phyloP scores from a whole-genome alignment of 192 early-diverging fungal genomes.

The Podila horticola region DNA sequence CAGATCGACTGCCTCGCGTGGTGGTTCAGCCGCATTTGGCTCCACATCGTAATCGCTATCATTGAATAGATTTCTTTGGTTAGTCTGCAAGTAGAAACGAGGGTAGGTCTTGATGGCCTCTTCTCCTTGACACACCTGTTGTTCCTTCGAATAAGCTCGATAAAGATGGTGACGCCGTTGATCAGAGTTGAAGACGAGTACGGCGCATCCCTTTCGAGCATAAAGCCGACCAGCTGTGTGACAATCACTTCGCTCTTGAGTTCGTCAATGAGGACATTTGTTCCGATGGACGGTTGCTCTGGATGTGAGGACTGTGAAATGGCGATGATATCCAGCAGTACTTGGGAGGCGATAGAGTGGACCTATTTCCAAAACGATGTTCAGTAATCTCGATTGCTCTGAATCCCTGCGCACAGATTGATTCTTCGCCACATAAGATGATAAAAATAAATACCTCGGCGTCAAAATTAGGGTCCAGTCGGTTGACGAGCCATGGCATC shows the following conservation, averaged over 20 bases:
- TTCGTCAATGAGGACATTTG: conserved; percentile 72
- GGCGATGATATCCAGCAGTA: conserved; percentile 84
- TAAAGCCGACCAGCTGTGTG: conserved; percentile 81
- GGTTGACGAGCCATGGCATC: conserved; percentile 79
- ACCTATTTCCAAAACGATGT: conserved; percentile 40
- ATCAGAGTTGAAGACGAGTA: conserved; percentile 88
- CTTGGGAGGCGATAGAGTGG: conserved; percentile 85
- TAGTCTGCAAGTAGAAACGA: neutral
- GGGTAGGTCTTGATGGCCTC: neutral
- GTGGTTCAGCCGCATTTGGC: conserved; percentile 35
- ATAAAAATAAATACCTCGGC: conserved; percentile 66
- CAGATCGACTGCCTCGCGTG: conserved; percentile 72
- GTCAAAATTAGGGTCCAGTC: conserved; percentile 83
- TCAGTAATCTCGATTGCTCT: neutral
- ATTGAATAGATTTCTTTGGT: neutral
- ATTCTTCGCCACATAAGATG: neutral
- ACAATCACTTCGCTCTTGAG: conserved; percentile 85
- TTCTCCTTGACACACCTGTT: conserved; percentile 70
- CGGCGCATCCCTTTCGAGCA: conserved; percentile 83
- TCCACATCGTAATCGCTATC: conserved; percentile 56
- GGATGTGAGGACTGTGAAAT: conserved; percentile 79
- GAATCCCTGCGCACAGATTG: neutral
- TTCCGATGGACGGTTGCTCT: conserved; percentile 70
- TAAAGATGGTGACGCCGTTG: conserved; percentile 96
- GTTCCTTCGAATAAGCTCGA: conserved; percentile 97